Conservation (phyloP, 768 basidiomycete species). For the Melanogaster broomeanus region DNA sequence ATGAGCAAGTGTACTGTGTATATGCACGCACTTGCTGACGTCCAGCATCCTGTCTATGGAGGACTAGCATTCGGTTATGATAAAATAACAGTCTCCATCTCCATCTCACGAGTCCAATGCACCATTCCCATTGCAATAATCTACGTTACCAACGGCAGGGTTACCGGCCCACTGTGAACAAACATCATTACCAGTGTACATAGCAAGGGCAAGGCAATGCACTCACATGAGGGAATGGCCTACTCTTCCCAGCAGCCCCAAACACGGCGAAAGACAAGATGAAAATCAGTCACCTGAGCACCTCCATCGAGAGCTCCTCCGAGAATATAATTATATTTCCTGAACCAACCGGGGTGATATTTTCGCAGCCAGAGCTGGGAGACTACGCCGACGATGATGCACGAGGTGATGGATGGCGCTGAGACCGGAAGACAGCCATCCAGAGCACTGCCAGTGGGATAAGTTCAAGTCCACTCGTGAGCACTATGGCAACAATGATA, state of each 20-base stretch:
- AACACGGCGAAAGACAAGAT: conserved; percentile 52
- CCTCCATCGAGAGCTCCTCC: conserved; percentile 37
- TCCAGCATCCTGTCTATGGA: too few species aligned
- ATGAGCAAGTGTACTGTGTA: too few species aligned
- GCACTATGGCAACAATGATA: not conserved
- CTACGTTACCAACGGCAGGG: conserved; percentile 51
- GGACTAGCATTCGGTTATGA: too few species aligned
- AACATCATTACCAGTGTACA: not conserved
- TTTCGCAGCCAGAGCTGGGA: conserved; percentile 63
- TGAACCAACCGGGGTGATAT: conserved; percentile 66
- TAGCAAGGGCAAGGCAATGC: too few species aligned
- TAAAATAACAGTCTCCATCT: too few species aligned
- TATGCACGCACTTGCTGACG: too few species aligned
- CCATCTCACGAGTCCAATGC: conserved; percentile 38
- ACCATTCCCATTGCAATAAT: conserved; percentile 62
- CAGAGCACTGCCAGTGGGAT: conserved; percentile 35
- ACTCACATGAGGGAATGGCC: conserved; percentile 42
- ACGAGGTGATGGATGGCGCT: conserved; percentile 51
- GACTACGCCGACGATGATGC: conserved; percentile 51
- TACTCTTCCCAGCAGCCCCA: conserved; percentile 49
- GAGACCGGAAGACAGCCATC: conserved; percentile 51
- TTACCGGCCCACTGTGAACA: conserved; percentile 50
- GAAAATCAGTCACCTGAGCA: conserved; percentile 55
- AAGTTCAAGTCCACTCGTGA: conserved; percentile 12
- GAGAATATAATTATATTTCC: conserved; percentile 60